These are phyloP conservation scores for Fusarium armeniacum DNA, from an alignment of 2,329 filamentous ascomycete genomes.

Conservation along the genomic window DNA sequence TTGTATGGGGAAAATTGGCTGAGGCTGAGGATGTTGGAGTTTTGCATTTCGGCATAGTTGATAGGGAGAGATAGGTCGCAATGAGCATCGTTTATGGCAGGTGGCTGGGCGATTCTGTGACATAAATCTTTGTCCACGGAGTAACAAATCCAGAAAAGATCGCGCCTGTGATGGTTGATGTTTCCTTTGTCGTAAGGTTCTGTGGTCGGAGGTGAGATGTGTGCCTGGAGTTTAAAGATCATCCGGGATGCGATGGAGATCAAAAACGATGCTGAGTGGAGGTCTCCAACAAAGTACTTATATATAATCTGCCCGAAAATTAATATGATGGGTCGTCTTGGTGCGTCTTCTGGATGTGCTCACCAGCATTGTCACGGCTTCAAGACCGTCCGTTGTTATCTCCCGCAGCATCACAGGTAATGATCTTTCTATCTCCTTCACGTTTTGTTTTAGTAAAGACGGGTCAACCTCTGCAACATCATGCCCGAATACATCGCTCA, in stretches of 20 bases:
- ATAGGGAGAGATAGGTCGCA: conserved; percentile 6
- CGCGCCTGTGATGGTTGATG: not conserved
- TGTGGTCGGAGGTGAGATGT: accelerated
- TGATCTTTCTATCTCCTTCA: not conserved
- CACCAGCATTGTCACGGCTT: not conserved
- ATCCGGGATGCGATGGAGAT: not conserved
- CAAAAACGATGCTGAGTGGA: not conserved
- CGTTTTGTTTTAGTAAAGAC: not conserved
- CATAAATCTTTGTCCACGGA: conserved; percentile 26
- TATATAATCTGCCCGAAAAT: not conserved
- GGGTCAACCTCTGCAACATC: accelerated
- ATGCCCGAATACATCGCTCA: not conserved
- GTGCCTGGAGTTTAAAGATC: not conserved
- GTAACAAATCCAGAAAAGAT: conserved; percentile 34
- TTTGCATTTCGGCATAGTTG: conserved; percentile 11
- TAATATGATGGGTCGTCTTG: not conserved
- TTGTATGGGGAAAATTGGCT: accelerated
- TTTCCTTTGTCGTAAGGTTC: not conserved
- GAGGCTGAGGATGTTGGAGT: not conserved
- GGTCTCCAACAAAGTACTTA: conserved; percentile 13
- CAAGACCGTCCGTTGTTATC: not conserved
- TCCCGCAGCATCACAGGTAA: not conserved
- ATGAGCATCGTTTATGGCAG: conserved; percentile 13
- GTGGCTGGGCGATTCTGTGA: conserved; percentile 6
- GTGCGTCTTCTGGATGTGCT: not conserved